Base-by-base conservation (phyloP, 257 asterid genomes). In the Petrea volubilis region DNA sequence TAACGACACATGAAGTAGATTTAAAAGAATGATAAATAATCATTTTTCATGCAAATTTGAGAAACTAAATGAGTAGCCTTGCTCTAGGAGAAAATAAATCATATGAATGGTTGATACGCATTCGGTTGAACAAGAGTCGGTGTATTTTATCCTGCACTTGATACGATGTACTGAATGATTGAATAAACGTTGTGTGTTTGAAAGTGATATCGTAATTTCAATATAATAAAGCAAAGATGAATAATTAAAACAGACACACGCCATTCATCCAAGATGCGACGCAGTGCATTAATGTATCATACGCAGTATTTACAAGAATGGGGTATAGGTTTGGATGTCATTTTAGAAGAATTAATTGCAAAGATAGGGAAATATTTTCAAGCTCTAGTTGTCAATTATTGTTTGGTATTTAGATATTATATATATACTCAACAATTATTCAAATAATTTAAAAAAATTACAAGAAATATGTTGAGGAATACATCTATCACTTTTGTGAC, bases 401-500 rank as follows among this genome's bases (percentile, higher is more conserved):
- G n/a, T n/a, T 63, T 33, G 63, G 27, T 40, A 13, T 53, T 57
- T 21, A 24, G 17, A 34, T 7, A 21, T 6, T 49, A 5, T 11
- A 6, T 38, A 17, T 1, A 18, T 18, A 3, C 15, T 60, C 33
- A 14, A 23, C 55, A 40, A 61, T 40, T 36, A 38, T 61, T 38
- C 6, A 34, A 9, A 20, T 9, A 29, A n/a, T n/a, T n/a, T n/a
- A 17, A 8, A 44, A 28, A 24, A 15, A 56, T 46, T 15, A 9
- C 57, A 61, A 41, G 67, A 61, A 40, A 61, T 3, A 61, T 38
- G 15, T 40, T 28, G 71, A 61, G 41, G 64, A 20, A 50, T 52
- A 75, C 75, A 68, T 71, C 79, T 51, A 59, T 67, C 60, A 31
- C 31, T 52, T 75, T 52, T 60, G 79, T 68, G 67, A 68, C 44